A percentile compares a stretch with the other conserved stretches of the same genome.
Conservation (phyloP, 805 yeast species). For the Metschnikowia baotianmanensis region DNA sequence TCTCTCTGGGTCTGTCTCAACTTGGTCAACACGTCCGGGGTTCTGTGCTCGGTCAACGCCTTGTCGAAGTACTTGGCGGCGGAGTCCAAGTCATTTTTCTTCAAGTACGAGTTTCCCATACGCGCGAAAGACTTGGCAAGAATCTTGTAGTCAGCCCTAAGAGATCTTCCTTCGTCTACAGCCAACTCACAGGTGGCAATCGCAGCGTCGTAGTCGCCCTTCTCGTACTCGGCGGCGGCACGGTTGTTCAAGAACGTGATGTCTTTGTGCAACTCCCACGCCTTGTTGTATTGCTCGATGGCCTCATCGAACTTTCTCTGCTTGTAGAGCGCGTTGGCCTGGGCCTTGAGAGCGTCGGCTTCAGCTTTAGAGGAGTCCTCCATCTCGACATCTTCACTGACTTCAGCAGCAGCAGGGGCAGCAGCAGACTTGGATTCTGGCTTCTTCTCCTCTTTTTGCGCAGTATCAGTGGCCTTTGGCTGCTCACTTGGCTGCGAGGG, state of each 20-base stretch:
- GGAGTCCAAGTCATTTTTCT: slow-evolving; percentile 64
- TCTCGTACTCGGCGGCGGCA: slow-evolving; percentile 97
- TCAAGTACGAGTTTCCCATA: slow-evolving; percentile 78
- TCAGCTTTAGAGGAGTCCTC: slow-evolving; percentile 37
- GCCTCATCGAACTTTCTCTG: slow-evolving; percentile 90
- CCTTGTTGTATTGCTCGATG: slow-evolving; percentile 77
- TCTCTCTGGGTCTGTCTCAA: slow-evolving; percentile 85
- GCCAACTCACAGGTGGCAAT: slow-evolving; percentile 80
- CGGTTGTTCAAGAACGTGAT: slow-evolving; percentile 93
- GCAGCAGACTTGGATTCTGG: slow-evolving; percentile 16
- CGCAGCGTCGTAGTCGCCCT: slow-evolving; percentile 86
- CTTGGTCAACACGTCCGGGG: slow-evolving; percentile 87
- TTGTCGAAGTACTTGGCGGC: slow-evolving; percentile 83
- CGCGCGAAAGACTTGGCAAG: slow-evolving; percentile 93
- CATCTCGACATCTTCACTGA: slow-evolving; percentile 37
- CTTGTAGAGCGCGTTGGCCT: slow-evolving; percentile 87
- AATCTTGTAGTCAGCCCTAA: slow-evolving; percentile 86
- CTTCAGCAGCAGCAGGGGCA: slow-evolving; percentile 4
- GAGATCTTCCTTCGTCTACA: slow-evolving; percentile 83
- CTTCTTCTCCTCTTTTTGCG: slow-evolving; percentile 11
- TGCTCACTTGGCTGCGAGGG: slow-evolving; percentile 5
- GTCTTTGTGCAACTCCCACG: slow-evolving; percentile 78
- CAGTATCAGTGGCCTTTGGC: slow-evolving; percentile 17
- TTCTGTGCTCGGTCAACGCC: slow-evolving; percentile 94
- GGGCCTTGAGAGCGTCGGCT: slow-evolving; percentile 73